A percentile compares a stretch with the other conserved stretches of the same genome.
phyloP scores from a whole-genome alignment of 768 basidiomycete species.

The Leccinum variicolor region DNA sequence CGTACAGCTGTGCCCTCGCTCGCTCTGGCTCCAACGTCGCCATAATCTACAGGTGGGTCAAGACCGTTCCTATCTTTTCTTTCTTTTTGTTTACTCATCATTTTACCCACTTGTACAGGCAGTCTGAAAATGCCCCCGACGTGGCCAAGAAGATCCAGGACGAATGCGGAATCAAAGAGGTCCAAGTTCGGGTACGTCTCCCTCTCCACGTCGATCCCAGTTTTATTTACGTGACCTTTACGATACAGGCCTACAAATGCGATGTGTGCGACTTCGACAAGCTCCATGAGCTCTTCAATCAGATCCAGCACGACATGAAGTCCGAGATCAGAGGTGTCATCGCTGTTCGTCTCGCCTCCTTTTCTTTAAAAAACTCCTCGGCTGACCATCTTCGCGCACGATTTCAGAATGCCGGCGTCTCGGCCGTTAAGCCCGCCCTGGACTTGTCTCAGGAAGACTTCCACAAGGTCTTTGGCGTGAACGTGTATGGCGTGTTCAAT shows the following conservation, averaged over 20 bases:
- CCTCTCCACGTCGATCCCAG: too few relatives aligned
- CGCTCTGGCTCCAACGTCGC: constrained; percentile 56
- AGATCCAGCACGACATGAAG: constrained; percentile 46
- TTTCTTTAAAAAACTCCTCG: too few relatives aligned
- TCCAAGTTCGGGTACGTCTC: constrained; percentile 36
- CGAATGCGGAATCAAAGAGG: constrained; percentile 38
- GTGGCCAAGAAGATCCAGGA: constrained; percentile 46
- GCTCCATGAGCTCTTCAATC: constrained; percentile 42
- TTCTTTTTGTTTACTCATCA: neutral
- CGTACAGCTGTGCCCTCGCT: constrained; percentile 51
- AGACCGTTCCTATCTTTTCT: neutral
- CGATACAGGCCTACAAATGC: constrained; percentile 54
- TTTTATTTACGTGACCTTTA: neutral
- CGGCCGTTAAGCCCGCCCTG: constrained; percentile 58
- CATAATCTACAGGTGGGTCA: constrained; percentile 52
- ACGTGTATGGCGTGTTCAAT: constrained; percentile 68
- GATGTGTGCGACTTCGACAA: constrained; percentile 50
- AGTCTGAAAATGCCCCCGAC: constrained; percentile 44
- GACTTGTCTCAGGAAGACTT: constrained; percentile 57
- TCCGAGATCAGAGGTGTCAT: constrained; percentile 50
- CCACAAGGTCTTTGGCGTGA: constrained; percentile 50
- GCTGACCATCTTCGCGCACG: too few relatives aligned
- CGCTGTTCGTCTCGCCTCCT: constrained; percentile 37
- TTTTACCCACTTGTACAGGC: constrained; percentile 27
- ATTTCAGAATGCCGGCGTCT: constrained; percentile 57